Base-by-base conservation (phyloP, 2,329 filamentous ascomycete species). In the Claviceps arundinis region DNA sequence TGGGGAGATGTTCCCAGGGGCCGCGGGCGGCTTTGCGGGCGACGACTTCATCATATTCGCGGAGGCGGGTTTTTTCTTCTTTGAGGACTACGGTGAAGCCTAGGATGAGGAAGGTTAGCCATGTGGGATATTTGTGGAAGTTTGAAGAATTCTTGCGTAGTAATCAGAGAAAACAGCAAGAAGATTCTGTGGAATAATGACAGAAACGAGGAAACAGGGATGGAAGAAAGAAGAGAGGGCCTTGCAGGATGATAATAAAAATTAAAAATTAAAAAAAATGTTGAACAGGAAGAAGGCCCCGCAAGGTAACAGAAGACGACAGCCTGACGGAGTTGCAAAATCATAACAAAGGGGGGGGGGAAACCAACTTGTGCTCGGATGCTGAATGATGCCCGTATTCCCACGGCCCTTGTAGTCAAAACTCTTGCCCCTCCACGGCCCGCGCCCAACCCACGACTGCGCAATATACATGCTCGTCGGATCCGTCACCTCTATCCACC, bases 391-490 rank as follows among this genome's bases (percentile, higher is more conserved):
- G 61, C 86, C 79, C 57, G 84, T 78, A 52, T 78, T 74, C 37
- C 89, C 89, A 63, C 87, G 78, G 3, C 89, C 89, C 56, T 91
- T 82, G 67, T 83, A 85, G 59, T 90, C 85, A 5, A 79, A 71
- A 46, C 74, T 72, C 54, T 69, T 70, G 26, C 66, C 69, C 53
- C 78, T 77, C 66, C 75, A 84, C 1, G 76, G 74, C 0, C 88
- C 87, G 57, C 85, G 83, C 51, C 87, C 88, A 45, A 95, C 89
- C 91, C 91, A 98, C 4, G 90, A 89, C 70, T 97, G 82, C 51
- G 89, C 85, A 59, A 98, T 78, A 67, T 96, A 98, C 57, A 97
- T 85, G 54, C 79, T 78, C n/a, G 85, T 86, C 1, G 84, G 82
- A 62, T 96, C 86, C 34, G 69, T 69, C 24, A 95, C 76, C 41